Conservation (phyloP, 345 rosid genomes). For the Populus davidiana region DNA sequence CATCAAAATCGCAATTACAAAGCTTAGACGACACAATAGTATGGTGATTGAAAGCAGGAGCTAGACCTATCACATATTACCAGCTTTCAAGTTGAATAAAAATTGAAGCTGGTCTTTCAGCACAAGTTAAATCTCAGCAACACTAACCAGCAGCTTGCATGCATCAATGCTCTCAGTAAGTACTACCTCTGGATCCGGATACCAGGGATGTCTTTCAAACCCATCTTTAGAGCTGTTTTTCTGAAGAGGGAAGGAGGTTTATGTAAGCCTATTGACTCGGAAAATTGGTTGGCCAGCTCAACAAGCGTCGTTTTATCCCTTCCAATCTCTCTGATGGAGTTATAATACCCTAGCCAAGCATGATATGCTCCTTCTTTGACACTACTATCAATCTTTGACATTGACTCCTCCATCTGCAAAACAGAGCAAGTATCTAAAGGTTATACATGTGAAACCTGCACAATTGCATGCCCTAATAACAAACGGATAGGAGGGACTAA, state of each 20-base stretch:
- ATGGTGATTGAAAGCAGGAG: not conserved
- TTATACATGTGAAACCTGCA: not conserved
- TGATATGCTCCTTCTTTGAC: slow-evolving; percentile 93
- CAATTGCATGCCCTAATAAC: not conserved
- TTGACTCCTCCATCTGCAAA: slow-evolving; percentile 60
- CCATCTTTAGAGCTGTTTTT: slow-evolving; percentile 91
- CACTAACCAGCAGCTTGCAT: not conserved
- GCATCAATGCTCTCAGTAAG: not conserved
- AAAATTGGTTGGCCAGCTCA: slow-evolving; percentile 72
- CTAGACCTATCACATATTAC: not conserved
- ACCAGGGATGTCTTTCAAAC: slow-evolving; percentile 78
- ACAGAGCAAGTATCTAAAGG: slow-evolving; percentile 11
- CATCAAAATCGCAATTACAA: not conserved
- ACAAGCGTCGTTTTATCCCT: slow-evolving; percentile 83
- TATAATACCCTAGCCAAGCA: slow-evolving; percentile 95
- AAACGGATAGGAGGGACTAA: not conserved
- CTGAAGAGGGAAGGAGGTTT: slow-evolving; percentile 73
- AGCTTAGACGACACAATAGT: not conserved
- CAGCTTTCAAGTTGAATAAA: slow-evolving; percentile 7
- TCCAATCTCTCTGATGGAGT: slow-evolving; percentile 77
- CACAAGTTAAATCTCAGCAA: not conserved
- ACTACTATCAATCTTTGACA: slow-evolving; percentile 69
- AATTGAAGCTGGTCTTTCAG: slow-evolving; percentile 9
- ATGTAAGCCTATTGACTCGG: slow-evolving; percentile 72
- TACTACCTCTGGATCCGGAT: slow-evolving; percentile 44